Conservation (phyloP, 352 stramenopile genomes). For the Pythium aquatile region DNA sequence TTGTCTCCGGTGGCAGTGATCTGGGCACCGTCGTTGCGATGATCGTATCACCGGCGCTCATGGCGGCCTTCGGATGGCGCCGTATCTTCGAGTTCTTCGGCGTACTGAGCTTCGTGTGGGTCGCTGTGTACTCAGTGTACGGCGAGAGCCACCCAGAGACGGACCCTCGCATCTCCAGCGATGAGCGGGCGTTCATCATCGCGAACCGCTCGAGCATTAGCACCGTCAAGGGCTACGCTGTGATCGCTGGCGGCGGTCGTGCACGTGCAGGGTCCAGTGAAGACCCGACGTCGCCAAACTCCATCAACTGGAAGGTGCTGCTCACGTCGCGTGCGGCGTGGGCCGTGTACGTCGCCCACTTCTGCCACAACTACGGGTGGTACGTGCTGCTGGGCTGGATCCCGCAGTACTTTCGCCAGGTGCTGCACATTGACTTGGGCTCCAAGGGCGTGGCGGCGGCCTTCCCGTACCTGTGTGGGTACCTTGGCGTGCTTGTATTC, state of each 20-base stretch:
- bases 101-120: slow-evolving; percentile 74
- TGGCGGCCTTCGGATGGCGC: slow-evolving; percentile 62
- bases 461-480: slow-evolving; percentile 78
- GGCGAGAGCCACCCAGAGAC: slow-evolving; percentile 66
- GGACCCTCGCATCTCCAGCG: slow-evolving; percentile 53
- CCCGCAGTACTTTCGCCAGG: slow-evolving; percentile 84
- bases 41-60: slow-evolving; percentile 68
- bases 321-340: slow-evolving; percentile 66
- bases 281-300: slow-evolving; percentile 24
- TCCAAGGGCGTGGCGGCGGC: slow-evolving; percentile 64
- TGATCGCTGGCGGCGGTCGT: slow-evolving; percentile 6
- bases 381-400: slow-evolving; percentile 88
- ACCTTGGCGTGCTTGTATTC: slow-evolving; percentile 71
- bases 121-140: slow-evolving; percentile 53
- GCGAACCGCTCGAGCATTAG: slow-evolving; percentile 46
- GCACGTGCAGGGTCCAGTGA: not conserved
- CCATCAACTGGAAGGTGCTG: slow-evolving; percentile 67
- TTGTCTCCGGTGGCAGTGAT: slow-evolving; percentile 79
- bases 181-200: slow-evolving; percentile 67
- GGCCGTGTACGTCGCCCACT: slow-evolving; percentile 84
- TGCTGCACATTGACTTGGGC: slow-evolving; percentile 71
- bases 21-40: slow-evolving; percentile 80
- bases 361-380: slow-evolving; percentile 89
- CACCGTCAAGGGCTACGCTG: slow-evolving; percentile 17
- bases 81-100: slow-evolving; percentile 80